Evolutionary conservation across 1,284 basidiomycete species (phyloP), one percentile per base, ranked within the genome.

Genomic region (Rhodotorula sp.): DNA sequence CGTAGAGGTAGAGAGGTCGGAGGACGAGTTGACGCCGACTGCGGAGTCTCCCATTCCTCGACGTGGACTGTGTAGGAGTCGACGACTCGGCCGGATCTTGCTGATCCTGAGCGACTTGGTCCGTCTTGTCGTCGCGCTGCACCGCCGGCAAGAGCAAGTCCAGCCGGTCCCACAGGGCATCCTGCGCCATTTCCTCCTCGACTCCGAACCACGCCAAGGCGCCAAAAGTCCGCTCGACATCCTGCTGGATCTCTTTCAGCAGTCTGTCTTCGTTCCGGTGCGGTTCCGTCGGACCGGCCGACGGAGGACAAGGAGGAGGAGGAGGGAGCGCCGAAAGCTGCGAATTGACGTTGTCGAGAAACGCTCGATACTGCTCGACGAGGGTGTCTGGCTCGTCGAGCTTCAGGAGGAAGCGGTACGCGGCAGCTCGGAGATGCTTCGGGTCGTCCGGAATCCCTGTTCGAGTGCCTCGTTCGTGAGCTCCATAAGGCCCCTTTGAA

Each of bases 391-490:
- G 8, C 0, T 70, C 59, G 17, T 67, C 24, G 7, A 74, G 69
- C 29, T 42, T 37, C 48, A 74, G 69, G 12, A 74, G 70, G 53
- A 57, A 42, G 24, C 29, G 14, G 33, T 62, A 67, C 29, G 57
- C 24, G 15, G 49, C 29, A 0, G 74, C 55, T 1, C 74, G 65
- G 4, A 73, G 64, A 54, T 55, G 44, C 1, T 48, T 18, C 0
- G 73, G 73, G 3, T 37, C 51, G 66, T 75, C 74, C 33, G 74
- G 74, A 1, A 75, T 66, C 33, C 74, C 74, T 75, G 49, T 33
- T 24, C 29, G 49, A 24, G 24, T 29, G 5, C 15, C 6, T 49
- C 20, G 22, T 8, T 8, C 10, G 22, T 3, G n/a, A 22, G 29
- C 18, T 12, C 29, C 5, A 24, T 8, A 12, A 12, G n/a, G 12